Conservation (phyloP, 768 basidiomycete genomes). For the Chalciporus chontae region DNA sequence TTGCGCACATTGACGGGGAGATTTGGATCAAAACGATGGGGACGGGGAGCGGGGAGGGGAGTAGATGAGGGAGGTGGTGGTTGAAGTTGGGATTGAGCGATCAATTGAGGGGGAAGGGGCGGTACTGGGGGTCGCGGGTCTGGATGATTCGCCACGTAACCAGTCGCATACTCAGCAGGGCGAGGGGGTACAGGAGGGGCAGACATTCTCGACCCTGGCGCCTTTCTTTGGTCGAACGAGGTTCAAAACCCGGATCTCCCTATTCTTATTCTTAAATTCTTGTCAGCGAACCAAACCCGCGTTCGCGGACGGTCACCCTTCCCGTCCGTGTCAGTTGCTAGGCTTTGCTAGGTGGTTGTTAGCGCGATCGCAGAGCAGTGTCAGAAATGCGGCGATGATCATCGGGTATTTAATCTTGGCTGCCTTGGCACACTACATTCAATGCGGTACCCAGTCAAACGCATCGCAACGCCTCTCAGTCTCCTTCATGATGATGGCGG, state of each 20-base stretch:
- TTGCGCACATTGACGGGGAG: constrained; percentile 60
- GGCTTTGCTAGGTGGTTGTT: no score
- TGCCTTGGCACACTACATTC: no score
- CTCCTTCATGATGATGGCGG: no score
- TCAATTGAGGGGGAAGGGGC: constrained; percentile 43
- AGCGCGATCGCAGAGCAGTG: no score
- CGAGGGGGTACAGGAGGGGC: constrained; percentile 31
- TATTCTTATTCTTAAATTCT: neutral
- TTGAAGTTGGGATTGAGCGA: constrained; percentile 20
- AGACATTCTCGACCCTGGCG: constrained; percentile 12
- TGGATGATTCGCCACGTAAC: constrained; percentile 8
- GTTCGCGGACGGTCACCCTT: no score
- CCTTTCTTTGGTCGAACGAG: constrained; percentile 1
- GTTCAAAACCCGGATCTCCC: neutral
- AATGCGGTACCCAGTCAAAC: no score
- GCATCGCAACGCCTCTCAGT: no score
- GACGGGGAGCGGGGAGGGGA: constrained; percentile 63
- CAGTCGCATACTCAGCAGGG: constrained; percentile 10
- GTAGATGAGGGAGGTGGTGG: constrained; percentile 43
- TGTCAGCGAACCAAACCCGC: neutral
- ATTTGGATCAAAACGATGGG: constrained; percentile 57
- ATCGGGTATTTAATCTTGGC: no score
- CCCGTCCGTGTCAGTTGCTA: no score
- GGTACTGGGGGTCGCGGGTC: constrained; percentile 45
- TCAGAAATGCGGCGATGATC: no score